A percentile compares a stretch with the other conserved stretches of the same genome.
These are phyloP conservation scores for Epichloe baconii DNA, from an alignment of 2,329 filamentous ascomycete species.

Conservation along the genomic window DNA sequence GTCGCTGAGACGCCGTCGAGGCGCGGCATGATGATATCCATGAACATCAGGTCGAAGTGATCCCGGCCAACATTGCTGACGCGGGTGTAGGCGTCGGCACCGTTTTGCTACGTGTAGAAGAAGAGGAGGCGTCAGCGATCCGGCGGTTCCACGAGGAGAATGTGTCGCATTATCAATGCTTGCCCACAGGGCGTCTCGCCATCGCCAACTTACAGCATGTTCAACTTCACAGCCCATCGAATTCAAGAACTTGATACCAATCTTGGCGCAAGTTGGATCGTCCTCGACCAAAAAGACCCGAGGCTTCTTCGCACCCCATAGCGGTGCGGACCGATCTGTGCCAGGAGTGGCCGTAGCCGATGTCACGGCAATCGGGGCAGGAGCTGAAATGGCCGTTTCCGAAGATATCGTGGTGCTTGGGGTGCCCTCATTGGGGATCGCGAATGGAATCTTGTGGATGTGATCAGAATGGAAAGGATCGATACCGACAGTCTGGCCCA, in stretches of 20 bases:
- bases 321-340: conserved; percentile 26
- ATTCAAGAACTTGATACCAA: conserved; percentile 54
- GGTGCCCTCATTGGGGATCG: conserved; percentile 48
- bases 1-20: conserved; percentile 91
- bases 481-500: conserved; percentile 81
- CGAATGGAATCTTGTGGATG: conserved; percentile 85
- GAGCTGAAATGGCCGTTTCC: conserved; percentile 14
- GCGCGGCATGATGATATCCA: conserved; percentile 96
- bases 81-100: conserved; percentile 81
- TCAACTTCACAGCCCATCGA: conserved; percentile 56
- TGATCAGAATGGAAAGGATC: conserved; percentile 92
- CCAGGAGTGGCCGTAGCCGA: conserved; percentile 9
- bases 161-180: no score
- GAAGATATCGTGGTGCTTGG: conserved; percentile 22
- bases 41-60: conserved; percentile 58
- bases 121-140: conserved; percentile 8
- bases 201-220: conserved; percentile 40
- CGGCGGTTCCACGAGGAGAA: background rate
- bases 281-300: conserved; percentile 86
- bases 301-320: conserved; percentile 53
- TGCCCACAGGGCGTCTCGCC: background rate
- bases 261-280: conserved; percentile 52
- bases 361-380: conserved; percentile 9
- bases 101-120: conserved; percentile 40
- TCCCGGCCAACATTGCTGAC: conserved; percentile 40